Conservation (phyloP, 2,329 filamentous ascomycete genomes). For the Aspergillus sp. region DNA sequence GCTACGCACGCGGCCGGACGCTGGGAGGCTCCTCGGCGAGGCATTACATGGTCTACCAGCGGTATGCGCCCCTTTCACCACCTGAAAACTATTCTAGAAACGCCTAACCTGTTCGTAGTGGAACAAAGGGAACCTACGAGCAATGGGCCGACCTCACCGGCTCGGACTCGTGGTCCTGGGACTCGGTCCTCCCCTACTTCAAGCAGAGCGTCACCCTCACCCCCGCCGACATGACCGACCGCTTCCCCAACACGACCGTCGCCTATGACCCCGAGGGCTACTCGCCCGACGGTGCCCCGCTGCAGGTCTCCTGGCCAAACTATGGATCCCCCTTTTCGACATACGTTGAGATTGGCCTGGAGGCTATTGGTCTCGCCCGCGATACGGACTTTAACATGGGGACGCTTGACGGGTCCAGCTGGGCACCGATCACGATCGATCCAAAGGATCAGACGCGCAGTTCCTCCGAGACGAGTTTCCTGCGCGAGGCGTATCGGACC, state of each 20-base stretch:
- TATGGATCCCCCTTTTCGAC: slow-evolving; percentile 45
- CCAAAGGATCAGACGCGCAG: slow-evolving; percentile 52
- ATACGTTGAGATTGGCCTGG: slow-evolving; percentile 44
- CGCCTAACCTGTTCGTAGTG: neutral
- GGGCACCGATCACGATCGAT: slow-evolving; percentile 54
- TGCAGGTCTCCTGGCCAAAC: slow-evolving; percentile 50
- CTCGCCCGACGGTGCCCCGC: slow-evolving; percentile 36
- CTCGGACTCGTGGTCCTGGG: slow-evolving; percentile 39
- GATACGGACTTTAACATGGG: slow-evolving; percentile 51
- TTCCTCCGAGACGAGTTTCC: slow-evolving; percentile 50
- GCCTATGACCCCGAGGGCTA: slow-evolving; percentile 33
- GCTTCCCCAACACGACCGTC: slow-evolving; percentile 18
- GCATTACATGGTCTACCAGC: slow-evolving; percentile 2
- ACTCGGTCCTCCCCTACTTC: slow-evolving; percentile 36
- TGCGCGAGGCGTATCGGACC: slow-evolving; percentile 26
- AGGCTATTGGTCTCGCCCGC: slow-evolving; percentile 46
- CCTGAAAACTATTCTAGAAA: too few species aligned
- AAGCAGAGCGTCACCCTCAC: slow-evolving; percentile 35
- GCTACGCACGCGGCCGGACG: slow-evolving; percentile 1
- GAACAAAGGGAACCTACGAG: slow-evolving; percentile 15
- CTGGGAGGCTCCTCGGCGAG: slow-evolving; percentile 1
- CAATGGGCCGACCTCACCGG: slow-evolving; percentile 39
- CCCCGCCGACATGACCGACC: slow-evolving; percentile 25
- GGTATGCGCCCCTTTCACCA: neutral
- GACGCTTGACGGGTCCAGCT: slow-evolving; percentile 46